Evolutionary conservation across 2,329 filamentous ascomycete genomes (phyloP), one percentile per base, ranked within the genome.

Genomic region (Fusarium hainanense): DNA sequence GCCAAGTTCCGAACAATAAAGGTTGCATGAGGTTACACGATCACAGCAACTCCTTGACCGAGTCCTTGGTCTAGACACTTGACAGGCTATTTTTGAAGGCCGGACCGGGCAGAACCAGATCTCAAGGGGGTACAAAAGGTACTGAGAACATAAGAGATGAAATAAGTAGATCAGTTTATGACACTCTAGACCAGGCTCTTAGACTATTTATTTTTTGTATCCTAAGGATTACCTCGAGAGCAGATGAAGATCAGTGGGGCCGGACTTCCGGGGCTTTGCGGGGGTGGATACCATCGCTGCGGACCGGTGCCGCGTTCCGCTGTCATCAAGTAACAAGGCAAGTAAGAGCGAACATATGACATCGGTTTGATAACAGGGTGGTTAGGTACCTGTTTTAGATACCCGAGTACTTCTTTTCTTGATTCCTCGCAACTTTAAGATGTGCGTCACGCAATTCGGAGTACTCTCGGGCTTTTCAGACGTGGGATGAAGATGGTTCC

Each of bases 401-500:
- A 28, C 44, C 18, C 2, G 11, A 21, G 11, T 16, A 30, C 21
- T 16, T 23, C 28, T 30, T 20, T 13, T 37, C 4, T 23, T 21
- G 13, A 16, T 23, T 1, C 16, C 20, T 37, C 11, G 18, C 6
- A 40, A 20, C 18, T 25, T 13, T 47, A 40, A 7, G 11, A 14
- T 28, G 23, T 21, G 11, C 30, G n/a, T n/a, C 60, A 32, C 54
- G n/a, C 23, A 11, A 51, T 58, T 72, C 66, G 69, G 69, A 46
- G 57, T 28, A 59, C 47, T 51, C 43, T 72, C 69, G 69, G 69
- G 16, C n/a, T 69, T 34, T 27, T 46, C 21, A 34, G 23, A 34
- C 23, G 9, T 40, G 20, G 30, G 44, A 47, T 37, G 40, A 30
- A 6, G 30, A 25, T 54, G 40, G 58, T 16, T 28, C 21, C 13